phyloP scores from a whole-genome alignment of 306 rosid genomes.

The Vicia sativa region DNA sequence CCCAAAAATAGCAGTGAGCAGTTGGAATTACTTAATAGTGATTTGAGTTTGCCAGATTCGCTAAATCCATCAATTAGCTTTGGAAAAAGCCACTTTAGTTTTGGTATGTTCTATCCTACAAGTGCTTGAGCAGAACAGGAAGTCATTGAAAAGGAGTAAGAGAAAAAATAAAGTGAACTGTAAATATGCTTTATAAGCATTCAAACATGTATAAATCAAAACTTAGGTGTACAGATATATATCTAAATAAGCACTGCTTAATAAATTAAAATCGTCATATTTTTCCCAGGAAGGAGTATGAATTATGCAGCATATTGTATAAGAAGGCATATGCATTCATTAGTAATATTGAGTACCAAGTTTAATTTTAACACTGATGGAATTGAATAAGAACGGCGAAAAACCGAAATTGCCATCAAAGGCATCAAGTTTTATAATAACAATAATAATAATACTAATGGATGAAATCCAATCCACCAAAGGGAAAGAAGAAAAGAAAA shows the following conservation, averaged over 20 bases:
- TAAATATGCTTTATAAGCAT: conserved; percentile 34
- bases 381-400: conserved; percentile 9
- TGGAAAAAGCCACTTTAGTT: conserved; percentile 39
- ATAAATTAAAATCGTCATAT: not conserved
- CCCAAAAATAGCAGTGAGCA: conserved; percentile 32
- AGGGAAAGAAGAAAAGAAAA: not conserved
- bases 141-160: conserved; percentile 32
- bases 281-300: not conserved
- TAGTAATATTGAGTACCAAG: not conserved
- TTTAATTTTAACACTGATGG: not conserved
- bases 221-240: conserved; percentile 2
- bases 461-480: conserved; percentile 10
- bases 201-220: conserved; percentile 17
- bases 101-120: conserved; percentile 48
- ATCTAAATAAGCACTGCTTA: not conserved
- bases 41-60: conserved; percentile 38
- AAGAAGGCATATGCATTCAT: not conserved
- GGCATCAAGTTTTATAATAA: conserved; percentile 3
- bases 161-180: conserved; percentile 27
- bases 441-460: too few relatives aligned
- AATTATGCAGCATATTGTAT: not conserved
- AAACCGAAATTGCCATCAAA: conserved; percentile 12
- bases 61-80: conserved; percentile 34
- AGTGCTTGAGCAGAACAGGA: conserved; percentile 40
- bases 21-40: conserved; percentile 32